Evolutionary conservation across 257 asterid genomes (phyloP), one percentile per base, ranked within the genome.

Genomic region (Linderniella brevidens): DNA sequence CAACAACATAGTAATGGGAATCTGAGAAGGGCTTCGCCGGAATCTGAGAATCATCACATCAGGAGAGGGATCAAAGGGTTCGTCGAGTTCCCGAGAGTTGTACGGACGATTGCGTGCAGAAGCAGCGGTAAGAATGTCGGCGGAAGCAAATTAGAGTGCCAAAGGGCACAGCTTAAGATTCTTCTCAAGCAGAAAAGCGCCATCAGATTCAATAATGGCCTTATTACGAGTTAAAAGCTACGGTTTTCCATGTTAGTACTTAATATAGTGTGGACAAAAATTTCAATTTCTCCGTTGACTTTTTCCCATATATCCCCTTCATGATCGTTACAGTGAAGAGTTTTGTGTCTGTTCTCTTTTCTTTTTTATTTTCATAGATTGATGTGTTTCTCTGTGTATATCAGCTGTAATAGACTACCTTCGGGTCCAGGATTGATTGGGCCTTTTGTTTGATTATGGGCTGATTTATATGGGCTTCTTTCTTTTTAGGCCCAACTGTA

Each of bases 21-120:
- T 46, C 60, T 53, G 48, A 58, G 67, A 43, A 82, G 55, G 40
- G 60, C 52, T 5, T 56, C 54, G 1, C 56, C 62, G 0, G 82
- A 76, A 38, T 49, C 77, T 13, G 86, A 78, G 57, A 86, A 86
- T 74, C 97, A 84, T 0, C 97, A 86, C 39, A 82, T 86, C 54
- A 71, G 36, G 41, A 55, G 93, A 55, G 97, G 97, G 77, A 77
- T 82, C 41, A 82, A 73, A 67, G 97, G 94, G 55, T 82, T 86
- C 14, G 95, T 86, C 0, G 97, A 86, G 41, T 86, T 86, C 41
- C 97, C 97, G 0, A 82, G 49, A 57, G 88, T 82, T 37, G 75
- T 79, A 9, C 29, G 79, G 50, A 92, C 85, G 3, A 73, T 78
- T 48, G 93, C 85, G 4, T 73, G 79, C 13, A 88, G 97, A 1